Base-by-base conservation (phyloP, 31 red algal species). In the Asparagopsis taxiformis region DNA sequence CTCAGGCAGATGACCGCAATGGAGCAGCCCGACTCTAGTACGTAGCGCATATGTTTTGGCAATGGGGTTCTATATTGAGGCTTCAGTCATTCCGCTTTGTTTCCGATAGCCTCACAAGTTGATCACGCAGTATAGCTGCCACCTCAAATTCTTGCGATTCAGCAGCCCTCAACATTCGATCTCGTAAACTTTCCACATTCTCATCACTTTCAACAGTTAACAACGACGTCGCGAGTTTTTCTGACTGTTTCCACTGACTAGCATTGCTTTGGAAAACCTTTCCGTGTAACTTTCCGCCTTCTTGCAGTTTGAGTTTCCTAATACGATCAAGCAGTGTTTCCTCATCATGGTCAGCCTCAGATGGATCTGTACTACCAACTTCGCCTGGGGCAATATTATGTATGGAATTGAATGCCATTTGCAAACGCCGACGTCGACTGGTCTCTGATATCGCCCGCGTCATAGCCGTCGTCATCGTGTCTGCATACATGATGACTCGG, bases 401-500 rank as follows among this genome's bases (percentile, higher is more conserved):
- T 11, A 61, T 24, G 0, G 70, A 52, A 54, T 96, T 96, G 68
- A 87, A 78, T 3, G 93, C 93, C 33, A 79, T 62, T 53, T 96
- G 93, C 6, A 91, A 65, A 22, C 50, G 34, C 31, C 93, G 87
- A 41, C 94, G 68, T 46, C 88, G 61, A 19, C 53, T 33, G 3
- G 94, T 97, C 48, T 97, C 94, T 31, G 34, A 33, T 16, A 97
- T 93, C 1, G 89, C 88, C 62, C 62, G 49, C 39, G 31, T 51
- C 94, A 97, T 92, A 10, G 89, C 57, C 5, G 32, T 13, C 17
- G 94, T 89, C 4, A 90, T 37, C 19, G 49, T 67, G 52, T 97
- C 94, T 11, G 94, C 94, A 63, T 91, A 97, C 67, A 97, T 71
- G 49, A 88, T 68, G 28, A 91, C 94, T 34, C 69, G 62, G 3